Conservation (phyloP, 129 eudicot genomes). For the Lactuca sativa region DNA sequence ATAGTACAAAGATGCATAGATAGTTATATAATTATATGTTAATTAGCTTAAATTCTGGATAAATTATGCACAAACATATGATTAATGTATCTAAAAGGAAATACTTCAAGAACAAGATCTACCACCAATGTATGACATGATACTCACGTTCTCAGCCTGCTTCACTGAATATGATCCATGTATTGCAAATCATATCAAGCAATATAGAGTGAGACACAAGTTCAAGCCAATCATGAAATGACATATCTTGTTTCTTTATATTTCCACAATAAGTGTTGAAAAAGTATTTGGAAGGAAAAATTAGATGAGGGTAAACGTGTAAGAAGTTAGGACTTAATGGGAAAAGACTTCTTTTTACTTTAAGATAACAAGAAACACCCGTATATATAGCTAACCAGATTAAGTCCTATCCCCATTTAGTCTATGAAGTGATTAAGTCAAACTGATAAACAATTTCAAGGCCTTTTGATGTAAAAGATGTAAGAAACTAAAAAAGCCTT, state of each 20-base stretch:
- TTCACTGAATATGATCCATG: conserved; percentile 30
- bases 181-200: conserved; percentile 28
- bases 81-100: neutral
- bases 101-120: conserved; percentile 13
- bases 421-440: too few species aligned
- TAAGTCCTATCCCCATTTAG: too few species aligned
- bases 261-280: too few species aligned
- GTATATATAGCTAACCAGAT: too few species aligned
- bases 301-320: too few species aligned
- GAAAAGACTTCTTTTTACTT: too few species aligned
- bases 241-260: neutral
- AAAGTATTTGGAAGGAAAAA: too few species aligned
- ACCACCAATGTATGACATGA: conserved; percentile 20
- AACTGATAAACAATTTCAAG: conserved; percentile 9
- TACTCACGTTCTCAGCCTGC: conserved; percentile 31
- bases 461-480: neutral
- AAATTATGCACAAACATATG: neutral
- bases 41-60: neutral
- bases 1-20: conserved; percentile 18
- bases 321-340: too few species aligned
- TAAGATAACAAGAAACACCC: too few species aligned
- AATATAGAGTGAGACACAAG: conserved; percentile 24
- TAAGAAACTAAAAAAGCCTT: neutral
- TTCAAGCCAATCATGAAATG: conserved; percentile 25
- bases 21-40: neutral